Evolutionary conservation across 83 land plant genomes (phyloP).

Genomic region (Larix sibirica): DNA sequence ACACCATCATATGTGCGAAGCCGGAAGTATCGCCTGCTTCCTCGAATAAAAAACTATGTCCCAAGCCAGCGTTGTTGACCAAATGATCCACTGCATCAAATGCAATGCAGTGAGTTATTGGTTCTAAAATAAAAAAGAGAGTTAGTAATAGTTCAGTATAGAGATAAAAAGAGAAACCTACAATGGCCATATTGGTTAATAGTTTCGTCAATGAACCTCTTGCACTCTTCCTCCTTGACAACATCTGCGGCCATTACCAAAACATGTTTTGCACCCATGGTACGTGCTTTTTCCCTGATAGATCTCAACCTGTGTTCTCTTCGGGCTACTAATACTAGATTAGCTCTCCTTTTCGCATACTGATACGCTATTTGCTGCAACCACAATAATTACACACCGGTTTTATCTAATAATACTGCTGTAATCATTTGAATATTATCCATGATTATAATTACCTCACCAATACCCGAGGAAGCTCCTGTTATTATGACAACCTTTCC

Average conservation of each 20-base stretch:
- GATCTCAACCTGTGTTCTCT: conserved; percentile 61
- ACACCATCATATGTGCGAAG: conserved; percentile 69
- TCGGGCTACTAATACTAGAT: conserved; percentile 77
- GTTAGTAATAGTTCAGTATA: neutral
- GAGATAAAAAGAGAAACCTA: conserved; percentile 18
- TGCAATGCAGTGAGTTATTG: neutral
- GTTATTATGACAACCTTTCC: conserved; percentile 93
- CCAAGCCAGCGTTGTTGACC: conserved; percentile 80
- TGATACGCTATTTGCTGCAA: conserved; percentile 88
- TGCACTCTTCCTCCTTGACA: conserved; percentile 86
- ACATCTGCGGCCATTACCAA: conserved; percentile 78
- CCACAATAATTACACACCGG: neutral
- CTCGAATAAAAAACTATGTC: conserved; percentile 77
- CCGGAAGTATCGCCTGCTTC: conserved; percentile 64
- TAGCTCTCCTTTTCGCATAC: conserved; percentile 79
- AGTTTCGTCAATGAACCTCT: conserved; percentile 68
- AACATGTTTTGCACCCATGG: conserved; percentile 62
- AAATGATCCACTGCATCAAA: conserved; percentile 85
- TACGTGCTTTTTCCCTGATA: conserved; percentile 63
- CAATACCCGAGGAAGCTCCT: conserved; percentile 94
- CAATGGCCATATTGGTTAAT: conserved; percentile 67
- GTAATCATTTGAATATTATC: too few species aligned
- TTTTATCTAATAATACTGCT: neutral
- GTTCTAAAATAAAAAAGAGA: neutral
- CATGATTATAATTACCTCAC: conserved; percentile 58